Conservation (phyloP, 108 stramenopile species). For the Cyclotella atomus region DNA sequence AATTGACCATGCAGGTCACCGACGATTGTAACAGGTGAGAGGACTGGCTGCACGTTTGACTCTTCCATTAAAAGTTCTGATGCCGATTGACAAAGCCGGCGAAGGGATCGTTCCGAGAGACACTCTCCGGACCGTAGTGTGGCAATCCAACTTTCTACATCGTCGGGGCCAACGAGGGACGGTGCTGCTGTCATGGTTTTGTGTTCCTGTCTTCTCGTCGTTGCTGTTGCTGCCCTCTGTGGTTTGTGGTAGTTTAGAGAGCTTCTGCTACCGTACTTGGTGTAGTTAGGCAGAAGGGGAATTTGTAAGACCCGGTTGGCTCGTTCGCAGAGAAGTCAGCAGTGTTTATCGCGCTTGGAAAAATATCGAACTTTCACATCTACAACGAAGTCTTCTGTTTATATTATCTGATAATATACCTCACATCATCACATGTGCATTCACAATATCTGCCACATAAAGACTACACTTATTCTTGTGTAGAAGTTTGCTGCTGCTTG, state of each 20-base stretch:
- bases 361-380: too few relatives aligned
- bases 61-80: constrained; percentile 76
- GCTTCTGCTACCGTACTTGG: neutral
- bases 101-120: constrained; percentile 71
- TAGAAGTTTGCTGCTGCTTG: neutral
- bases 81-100: constrained; percentile 52
- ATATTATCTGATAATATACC: too few relatives aligned
- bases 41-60: constrained; percentile 86
- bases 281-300: too few relatives aligned
- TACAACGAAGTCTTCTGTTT: too few relatives aligned
- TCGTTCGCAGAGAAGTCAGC: too few relatives aligned
- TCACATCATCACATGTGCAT: too few relatives aligned
- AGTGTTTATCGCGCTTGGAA: too few relatives aligned
- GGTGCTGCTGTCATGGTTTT: constrained; percentile 12
- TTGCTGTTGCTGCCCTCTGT: neutral
- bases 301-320: too few relatives aligned
- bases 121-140: constrained; percentile 81
- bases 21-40: constrained; percentile 86
- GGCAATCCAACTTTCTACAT: constrained; percentile 82
- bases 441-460: too few relatives aligned
- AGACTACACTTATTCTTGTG: neutral
- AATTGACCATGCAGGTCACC: constrained; percentile 98
- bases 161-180: constrained; percentile 48
- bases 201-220: neutral
- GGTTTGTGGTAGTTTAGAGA: neutral